phyloP scores from a whole-genome alignment of 1,284 basidiomycete species.

The Cryptococcus neoformans region DNA sequence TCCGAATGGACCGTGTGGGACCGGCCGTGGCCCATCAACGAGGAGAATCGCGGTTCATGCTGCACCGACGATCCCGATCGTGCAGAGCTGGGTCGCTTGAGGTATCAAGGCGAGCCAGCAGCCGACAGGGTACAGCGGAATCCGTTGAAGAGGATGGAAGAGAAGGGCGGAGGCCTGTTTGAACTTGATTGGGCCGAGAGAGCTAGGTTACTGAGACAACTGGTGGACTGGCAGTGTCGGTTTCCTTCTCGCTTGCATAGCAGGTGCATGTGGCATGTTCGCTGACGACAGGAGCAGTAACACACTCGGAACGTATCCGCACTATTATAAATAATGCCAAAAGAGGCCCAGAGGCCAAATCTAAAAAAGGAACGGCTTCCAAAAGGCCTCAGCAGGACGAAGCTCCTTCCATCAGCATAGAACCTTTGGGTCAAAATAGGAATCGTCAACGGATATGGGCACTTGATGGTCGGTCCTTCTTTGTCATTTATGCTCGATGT shows the following conservation, averaged over 20 bases:
- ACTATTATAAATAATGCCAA: slow-evolving; percentile 34
- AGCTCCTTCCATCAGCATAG: slow-evolving; percentile 20
- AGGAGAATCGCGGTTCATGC: slow-evolving; percentile 37
- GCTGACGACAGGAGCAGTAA: slow-evolving; percentile 19
- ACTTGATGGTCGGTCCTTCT: slow-evolving; percentile 39
- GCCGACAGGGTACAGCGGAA: slow-evolving; percentile 23
- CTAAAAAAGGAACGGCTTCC: slow-evolving; percentile 15
- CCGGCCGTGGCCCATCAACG: slow-evolving; percentile 39
- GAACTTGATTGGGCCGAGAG: slow-evolving; percentile 38
- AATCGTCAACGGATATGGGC: slow-evolving; percentile 45
- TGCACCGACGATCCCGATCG: slow-evolving; percentile 27
- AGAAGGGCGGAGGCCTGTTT: slow-evolving; percentile 36
- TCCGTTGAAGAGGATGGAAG: slow-evolving; percentile 32
- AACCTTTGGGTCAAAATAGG: slow-evolving; percentile 39
- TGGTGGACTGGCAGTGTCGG: slow-evolving; percentile 49
- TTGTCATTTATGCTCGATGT: background rate
- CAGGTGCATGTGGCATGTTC: background rate
- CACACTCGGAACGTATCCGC: slow-evolving; percentile 34
- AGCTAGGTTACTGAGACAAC: slow-evolving; percentile 38
- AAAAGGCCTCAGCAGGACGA: slow-evolving; percentile 2
- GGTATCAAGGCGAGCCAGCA: slow-evolving; percentile 29
- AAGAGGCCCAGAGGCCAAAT: slow-evolving; percentile 19
- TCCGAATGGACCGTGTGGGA: slow-evolving; percentile 47
- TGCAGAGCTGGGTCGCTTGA: slow-evolving; percentile 29
- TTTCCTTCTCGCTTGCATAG: slow-evolving; percentile 1